Conservation (phyloP, 352 stramenopile species). For the Phytophthora citricola region DNA sequence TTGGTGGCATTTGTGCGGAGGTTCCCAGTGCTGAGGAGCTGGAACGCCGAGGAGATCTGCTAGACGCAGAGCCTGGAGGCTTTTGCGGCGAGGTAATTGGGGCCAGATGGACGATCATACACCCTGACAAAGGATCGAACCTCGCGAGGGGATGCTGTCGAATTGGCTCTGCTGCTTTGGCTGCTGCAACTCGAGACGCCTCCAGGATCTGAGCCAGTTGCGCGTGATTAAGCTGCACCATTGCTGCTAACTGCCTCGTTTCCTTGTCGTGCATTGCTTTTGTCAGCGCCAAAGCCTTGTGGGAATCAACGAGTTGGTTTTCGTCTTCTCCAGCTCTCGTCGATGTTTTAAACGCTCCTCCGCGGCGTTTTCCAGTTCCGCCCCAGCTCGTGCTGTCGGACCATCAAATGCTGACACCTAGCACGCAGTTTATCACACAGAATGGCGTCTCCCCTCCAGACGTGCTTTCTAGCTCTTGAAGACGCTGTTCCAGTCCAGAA, state of each 20-base stretch:
- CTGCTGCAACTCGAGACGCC: constrained; percentile 14
- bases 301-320: constrained; percentile 40
- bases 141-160: constrained; percentile 27
- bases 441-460: constrained; percentile 52
- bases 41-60: constrained; percentile 17
- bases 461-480: constrained; percentile 49
- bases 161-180: constrained; percentile 1
- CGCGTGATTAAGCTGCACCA: constrained; percentile 47
- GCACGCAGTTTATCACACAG: constrained; percentile 61
- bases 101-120: constrained; percentile 29
- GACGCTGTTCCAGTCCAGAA: constrained; percentile 26
- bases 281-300: constrained; percentile 56
- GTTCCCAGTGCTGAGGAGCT: constrained; percentile 14
- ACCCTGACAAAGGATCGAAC: constrained; percentile 59
- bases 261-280: constrained; percentile 76
- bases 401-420: constrained; percentile 34
- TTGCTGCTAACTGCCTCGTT: constrained; percentile 58
- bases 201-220: constrained; percentile 52
- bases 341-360: constrained; percentile 44
- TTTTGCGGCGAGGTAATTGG: constrained; percentile 33
- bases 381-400: constrained; percentile 29
- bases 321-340: constrained; percentile 44
- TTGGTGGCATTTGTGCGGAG: neutral
- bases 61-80: constrained; percentile 13
- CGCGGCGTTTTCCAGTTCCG: constrained; percentile 33